Percentiles rank a stretch among this genome's conserved stretches.
Conservation (phyloP, 805 yeast species). For the Komagataella populi region DNA sequence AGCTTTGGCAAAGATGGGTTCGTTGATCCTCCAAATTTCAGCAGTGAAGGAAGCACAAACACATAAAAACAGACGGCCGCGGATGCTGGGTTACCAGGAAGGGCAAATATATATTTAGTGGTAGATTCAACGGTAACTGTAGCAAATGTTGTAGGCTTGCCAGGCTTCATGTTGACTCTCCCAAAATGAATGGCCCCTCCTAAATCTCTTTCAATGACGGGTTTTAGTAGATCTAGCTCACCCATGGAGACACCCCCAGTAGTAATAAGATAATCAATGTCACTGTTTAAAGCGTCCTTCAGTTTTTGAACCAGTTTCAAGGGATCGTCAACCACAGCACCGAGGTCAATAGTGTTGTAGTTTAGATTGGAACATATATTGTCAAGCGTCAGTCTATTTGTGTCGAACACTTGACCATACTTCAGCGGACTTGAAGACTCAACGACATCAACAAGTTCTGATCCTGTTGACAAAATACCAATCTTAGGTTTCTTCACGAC, state of each 20-base stretch:
- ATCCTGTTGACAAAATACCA: slow-evolving; percentile 38
- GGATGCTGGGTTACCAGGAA: slow-evolving; percentile 47
- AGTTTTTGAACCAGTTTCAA: slow-evolving; percentile 13
- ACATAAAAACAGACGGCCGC: slow-evolving; percentile 32
- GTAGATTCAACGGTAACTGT: slow-evolving; percentile 23
- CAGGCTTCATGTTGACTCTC: slow-evolving; percentile 45
- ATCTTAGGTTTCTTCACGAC: slow-evolving; percentile 28
- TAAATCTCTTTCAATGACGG: slow-evolving; percentile 26
- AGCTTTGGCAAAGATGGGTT: slow-evolving; percentile 18
- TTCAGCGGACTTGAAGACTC: slow-evolving; percentile 5
- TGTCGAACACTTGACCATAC: slow-evolving; percentile 35
- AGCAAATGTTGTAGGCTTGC: slow-evolving; percentile 46
- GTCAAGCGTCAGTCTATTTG: slow-evolving; percentile 33
- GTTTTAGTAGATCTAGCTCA: slow-evolving; percentile 35
- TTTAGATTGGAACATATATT: slow-evolving; percentile 21
- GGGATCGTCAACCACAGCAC: slow-evolving; percentile 31
- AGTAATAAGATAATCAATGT: slow-evolving; percentile 30
- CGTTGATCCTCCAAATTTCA: slow-evolving; percentile 11
- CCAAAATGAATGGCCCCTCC: slow-evolving; percentile 37
- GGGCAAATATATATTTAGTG: slow-evolving; percentile 26
- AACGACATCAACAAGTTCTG: slow-evolving; percentile 27
- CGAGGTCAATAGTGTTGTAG: slow-evolving; percentile 28
- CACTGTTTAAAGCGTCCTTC: slow-evolving; percentile 11
- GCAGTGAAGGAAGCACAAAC: slow-evolving; percentile 31
- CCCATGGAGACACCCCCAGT: slow-evolving; percentile 54